A percentile compares a stretch with the other conserved stretches of the same genome.
These are phyloP conservation scores for Sextonia rubra DNA, from an alignment of 164 flowering plant genomes.

Conservation along the genomic window DNA sequence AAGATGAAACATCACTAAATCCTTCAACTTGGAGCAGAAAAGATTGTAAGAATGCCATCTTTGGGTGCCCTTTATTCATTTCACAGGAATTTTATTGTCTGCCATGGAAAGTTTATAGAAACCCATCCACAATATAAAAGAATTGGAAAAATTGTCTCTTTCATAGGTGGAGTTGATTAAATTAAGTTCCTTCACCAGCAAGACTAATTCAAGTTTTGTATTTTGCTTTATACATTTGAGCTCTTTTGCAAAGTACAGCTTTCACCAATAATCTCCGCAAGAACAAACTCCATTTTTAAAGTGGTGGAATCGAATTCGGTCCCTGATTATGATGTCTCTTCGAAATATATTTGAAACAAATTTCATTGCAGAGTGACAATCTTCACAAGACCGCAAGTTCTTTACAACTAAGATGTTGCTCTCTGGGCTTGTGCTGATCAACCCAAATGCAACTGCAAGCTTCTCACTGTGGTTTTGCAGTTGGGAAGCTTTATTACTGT, in stretches of 20 bases:
- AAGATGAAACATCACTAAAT: constrained; percentile 22
- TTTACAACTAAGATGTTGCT: not conserved
- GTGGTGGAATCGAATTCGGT: not conserved
- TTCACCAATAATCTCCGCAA: not conserved
- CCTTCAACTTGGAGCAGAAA: constrained; percentile 18
- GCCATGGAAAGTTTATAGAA: constrained; percentile 17
- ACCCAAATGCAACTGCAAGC: constrained; percentile 44
- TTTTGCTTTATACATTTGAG: not conserved
- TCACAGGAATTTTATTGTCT: constrained; percentile 27
- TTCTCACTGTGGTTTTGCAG: constrained; percentile 43
- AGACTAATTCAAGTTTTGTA: constrained; percentile 23
- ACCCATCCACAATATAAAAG: not conserved
- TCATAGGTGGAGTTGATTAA: not conserved
- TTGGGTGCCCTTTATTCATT: constrained; percentile 23
- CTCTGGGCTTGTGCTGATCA: constrained; percentile 23
- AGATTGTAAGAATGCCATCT: constrained; percentile 11
- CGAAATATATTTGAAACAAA: not conserved
- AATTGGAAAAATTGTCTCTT: constrained; percentile 22
- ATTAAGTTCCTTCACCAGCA: constrained; percentile 29
- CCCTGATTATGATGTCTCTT: not conserved
- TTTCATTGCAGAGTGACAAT: not conserved
- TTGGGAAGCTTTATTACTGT: constrained; percentile 37
- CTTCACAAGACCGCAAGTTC: constrained; percentile 1
- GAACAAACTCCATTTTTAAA: not conserved
- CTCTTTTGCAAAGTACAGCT: not conserved